phyloP scores from a whole-genome alignment of 2,329 filamentous ascomycete species.

The Ophiocordyceps robertsii region DNA sequence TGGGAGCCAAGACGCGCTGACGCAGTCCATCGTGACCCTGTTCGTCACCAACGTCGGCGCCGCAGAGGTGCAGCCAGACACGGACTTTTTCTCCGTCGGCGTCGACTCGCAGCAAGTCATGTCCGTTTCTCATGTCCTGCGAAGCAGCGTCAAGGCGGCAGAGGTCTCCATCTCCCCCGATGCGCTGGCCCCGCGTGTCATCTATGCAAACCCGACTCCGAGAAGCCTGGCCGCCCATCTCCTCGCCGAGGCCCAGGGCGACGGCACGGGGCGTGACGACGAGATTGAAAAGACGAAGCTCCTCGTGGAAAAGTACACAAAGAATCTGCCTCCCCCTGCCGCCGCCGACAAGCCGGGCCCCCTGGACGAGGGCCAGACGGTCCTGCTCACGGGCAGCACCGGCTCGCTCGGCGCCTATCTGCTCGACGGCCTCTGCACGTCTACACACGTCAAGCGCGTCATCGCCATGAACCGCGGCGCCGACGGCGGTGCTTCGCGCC shows the following conservation, averaged over 20 bases:
- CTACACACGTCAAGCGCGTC: constrained; percentile 9
- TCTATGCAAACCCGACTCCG: constrained; percentile 17
- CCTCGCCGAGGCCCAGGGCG: not conserved
- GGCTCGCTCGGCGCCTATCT: constrained; percentile 79
- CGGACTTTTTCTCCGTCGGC: constrained; percentile 24
- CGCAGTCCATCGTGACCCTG: constrained; percentile 10
- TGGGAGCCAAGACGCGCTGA: constrained; percentile 9
- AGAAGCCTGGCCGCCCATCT: constrained; percentile 9
- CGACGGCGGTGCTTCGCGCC: constrained; percentile 24
- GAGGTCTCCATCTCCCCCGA: constrained; percentile 5
- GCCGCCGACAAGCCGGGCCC: constrained; percentile 10
- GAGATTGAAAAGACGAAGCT: constrained; percentile 3
- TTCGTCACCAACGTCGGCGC: constrained; percentile 6
- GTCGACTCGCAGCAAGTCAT: constrained; percentile 27
- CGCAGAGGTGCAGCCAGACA: constrained; percentile 8
- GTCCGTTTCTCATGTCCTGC: constrained; percentile 7
- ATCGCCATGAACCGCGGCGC: constrained; percentile 14
- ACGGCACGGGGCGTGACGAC: not conserved
- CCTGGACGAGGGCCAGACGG: constrained; percentile 29
- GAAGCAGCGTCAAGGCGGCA: constrained; percentile 6
- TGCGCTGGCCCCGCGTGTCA: constrained; percentile 8
- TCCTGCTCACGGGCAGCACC: constrained; percentile 77
- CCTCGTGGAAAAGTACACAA: constrained; percentile 16
- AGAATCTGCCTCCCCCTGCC: constrained; percentile 9
- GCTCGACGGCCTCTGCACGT: constrained; percentile 19